A percentile compares a stretch with the other conserved stretches of the same genome.
phyloP scores from a whole-genome alignment of 2,329 filamentous ascomycete species.

The Uncinocarpus reesii region DNA sequence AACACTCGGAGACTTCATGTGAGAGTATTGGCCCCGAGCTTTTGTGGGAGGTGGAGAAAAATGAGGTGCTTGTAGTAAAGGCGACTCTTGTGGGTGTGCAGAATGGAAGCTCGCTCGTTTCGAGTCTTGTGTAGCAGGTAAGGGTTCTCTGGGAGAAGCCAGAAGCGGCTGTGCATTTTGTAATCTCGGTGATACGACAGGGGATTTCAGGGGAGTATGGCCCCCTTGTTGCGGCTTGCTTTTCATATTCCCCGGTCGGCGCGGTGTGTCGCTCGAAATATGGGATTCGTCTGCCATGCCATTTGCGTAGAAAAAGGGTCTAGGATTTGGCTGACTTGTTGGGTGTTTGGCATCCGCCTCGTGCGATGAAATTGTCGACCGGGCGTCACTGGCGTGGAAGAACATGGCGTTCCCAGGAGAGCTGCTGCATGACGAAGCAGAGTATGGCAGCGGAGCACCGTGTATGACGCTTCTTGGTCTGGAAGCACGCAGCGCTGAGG shows the following conservation, averaged over 20 bases:
- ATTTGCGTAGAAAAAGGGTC: constrained; percentile 32
- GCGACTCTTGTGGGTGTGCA: constrained; percentile 9
- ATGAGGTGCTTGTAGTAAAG: constrained; percentile 1
- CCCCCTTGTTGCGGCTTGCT: background rate
- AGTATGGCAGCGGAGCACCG: constrained; percentile 23
- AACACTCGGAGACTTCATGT: constrained; percentile 18
- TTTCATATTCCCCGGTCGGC: background rate
- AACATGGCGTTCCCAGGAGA: constrained; percentile 53
- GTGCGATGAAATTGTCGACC: constrained; percentile 35
- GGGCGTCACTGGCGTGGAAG: constrained; percentile 81
- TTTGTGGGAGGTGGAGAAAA: background rate
- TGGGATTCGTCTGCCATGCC: constrained; percentile 22
- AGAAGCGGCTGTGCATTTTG: constrained; percentile 18
- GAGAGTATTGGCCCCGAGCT: constrained; percentile 3
- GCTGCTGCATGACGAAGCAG: constrained; percentile 29
- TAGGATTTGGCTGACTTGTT: constrained; percentile 20
- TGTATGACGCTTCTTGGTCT: constrained; percentile 32
- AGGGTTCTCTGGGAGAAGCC: constrained; percentile 25
- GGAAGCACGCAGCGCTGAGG: constrained; percentile 24
- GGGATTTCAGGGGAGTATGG: constrained; percentile 4
- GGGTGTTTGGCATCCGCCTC: constrained; percentile 24
- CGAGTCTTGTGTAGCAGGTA: constrained; percentile 21
- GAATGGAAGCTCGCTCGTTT: constrained; percentile 22
- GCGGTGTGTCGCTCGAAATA: constrained; percentile 1
- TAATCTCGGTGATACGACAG: constrained; percentile 11